Percentiles rank a stretch among this genome's conserved stretches.
phyloP scores from a whole-genome alignment of 345 rosid genomes.

The Eucalyptus camaldulensis region DNA sequence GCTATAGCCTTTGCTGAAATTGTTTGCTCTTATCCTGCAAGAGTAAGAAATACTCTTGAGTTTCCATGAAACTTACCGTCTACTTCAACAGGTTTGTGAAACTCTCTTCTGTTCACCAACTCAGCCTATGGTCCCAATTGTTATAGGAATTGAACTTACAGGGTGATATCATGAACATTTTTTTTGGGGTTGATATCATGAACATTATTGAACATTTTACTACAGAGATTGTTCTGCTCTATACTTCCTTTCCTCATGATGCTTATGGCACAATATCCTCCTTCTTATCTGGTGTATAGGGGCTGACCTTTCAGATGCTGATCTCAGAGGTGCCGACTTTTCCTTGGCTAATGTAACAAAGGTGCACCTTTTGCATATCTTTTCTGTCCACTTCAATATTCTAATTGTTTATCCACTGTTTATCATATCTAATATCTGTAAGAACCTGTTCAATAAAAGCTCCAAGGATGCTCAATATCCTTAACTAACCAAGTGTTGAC shows the following conservation, averaged over 20 bases:
- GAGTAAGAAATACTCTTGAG: not conserved
- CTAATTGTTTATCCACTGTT: not conserved
- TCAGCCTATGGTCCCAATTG: not conserved
- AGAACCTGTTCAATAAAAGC: not conserved
- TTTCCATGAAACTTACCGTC: not conserved
- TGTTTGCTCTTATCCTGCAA: not conserved
- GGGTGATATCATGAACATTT: not conserved
- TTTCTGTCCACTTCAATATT: not conserved
- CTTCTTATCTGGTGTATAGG: conserved; percentile 19
- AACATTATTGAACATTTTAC: no score
- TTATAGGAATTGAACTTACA: not conserved
- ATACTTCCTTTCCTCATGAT: not conserved
- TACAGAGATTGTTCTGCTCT: not conserved
- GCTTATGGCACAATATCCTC: not conserved
- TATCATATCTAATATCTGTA: not conserved
- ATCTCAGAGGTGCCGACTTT: conserved; percentile 83
- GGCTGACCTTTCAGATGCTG: conserved; percentile 90
- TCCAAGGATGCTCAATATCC: not conserved
- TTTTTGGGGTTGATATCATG: no score
- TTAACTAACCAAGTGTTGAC: not conserved
- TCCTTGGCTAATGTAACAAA: conserved; percentile 87
- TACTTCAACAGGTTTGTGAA: not conserved
- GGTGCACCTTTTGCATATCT: conserved; percentile 17
- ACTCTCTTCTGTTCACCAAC: not conserved
- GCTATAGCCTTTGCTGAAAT: not conserved